Base-by-base conservation (phyloP, 164 flowering plant genomes). In the Vitis riparia region DNA sequence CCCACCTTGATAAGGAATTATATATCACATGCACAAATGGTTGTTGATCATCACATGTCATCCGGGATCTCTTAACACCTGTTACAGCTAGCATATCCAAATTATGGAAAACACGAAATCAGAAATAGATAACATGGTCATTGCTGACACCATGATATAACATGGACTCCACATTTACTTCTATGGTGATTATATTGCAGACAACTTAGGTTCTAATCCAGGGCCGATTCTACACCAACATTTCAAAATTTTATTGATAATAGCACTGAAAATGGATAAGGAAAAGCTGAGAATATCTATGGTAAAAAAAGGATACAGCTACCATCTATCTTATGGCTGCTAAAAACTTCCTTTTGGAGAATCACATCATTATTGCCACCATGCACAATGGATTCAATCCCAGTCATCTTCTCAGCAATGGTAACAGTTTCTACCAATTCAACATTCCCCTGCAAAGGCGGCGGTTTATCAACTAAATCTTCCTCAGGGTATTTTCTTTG, bases 21-120 rank as follows among this genome's bases (percentile, higher is more conserved):
- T 69, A 69, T 11, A 37, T 57, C 51, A 69, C 71, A 69, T 29
- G 59, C 57, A 69, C 71, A 12, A 51, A 17, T n/a, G 64, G 48
- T 44, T 60, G 49, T 16, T 51, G 65, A 27, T 69, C 65, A 19
- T 60, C 58, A 60, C 51, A 32, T 27, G 27, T 8, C 57, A 37
- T 19, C 30, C 57, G 19, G n/a, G 71, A 17, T 59, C 65, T 69
- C 58, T 69, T 51, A 17, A 60, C 71, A 60, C 58, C 64, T 63
- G 55, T 49, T 56, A 51, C 9, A 60, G 49, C 71, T 60, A 55
- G 67, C 11, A 50, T 32, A 63, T 63, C 37, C 15, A 63, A 49
- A 63, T 63, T 52, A 63, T 11, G 56, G 55, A 63, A 63, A 49
- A 49, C 67, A 63, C 9, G 11, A 63, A 1, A 51, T 49, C 11